Evolutionary conservation across 2,329 filamentous ascomycete species (phyloP).

Genomic region (Daldinia eschscholtzii): DNA sequence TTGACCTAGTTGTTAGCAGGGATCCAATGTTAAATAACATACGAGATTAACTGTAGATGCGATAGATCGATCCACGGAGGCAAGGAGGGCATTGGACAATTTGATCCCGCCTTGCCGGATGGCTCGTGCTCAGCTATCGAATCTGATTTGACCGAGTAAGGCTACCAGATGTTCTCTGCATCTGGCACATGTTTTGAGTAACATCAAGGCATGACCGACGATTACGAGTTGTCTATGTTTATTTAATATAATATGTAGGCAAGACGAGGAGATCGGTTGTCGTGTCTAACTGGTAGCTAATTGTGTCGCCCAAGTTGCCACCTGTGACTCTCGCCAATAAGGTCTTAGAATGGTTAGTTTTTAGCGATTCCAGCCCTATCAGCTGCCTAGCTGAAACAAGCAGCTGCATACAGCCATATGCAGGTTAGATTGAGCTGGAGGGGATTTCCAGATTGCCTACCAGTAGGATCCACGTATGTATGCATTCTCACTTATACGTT

Average conservation of each 20-base stretch:
- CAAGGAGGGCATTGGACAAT: neutral
- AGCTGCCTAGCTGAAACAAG: conserved; percentile 43
- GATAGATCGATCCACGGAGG: conserved; percentile 22
- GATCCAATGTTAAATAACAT: neutral
- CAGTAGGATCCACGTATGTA: conserved; percentile 20
- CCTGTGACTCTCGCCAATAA: conserved; percentile 25
- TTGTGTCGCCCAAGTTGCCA: conserved; percentile 24
- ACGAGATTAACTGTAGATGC: conserved; percentile 10
- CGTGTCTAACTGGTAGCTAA: conserved; percentile 18
- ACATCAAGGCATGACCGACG: conserved; percentile 35
- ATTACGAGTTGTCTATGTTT: conserved; percentile 11
- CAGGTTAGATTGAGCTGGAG: conserved; percentile 43
- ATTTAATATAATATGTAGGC: neutral
- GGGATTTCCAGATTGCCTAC: conserved; percentile 12
- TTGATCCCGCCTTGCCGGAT: conserved; percentile 10
- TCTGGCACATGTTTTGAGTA: conserved; percentile 32
- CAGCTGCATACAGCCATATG: conserved; percentile 38
- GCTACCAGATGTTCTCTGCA: conserved; percentile 16
- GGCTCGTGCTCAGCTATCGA: conserved; percentile 22
- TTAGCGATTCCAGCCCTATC: conserved; percentile 40
- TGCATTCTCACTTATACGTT: conserved; percentile 15
- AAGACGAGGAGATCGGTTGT: conserved; percentile 23
- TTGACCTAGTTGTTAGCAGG: conserved; percentile 12
- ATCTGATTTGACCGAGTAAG: conserved; percentile 21
- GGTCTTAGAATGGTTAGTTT: conserved; percentile 26